These are phyloP conservation scores for Lentinula aciculospora DNA, from an alignment of 768 basidiomycete species.

Conservation along the genomic window DNA sequence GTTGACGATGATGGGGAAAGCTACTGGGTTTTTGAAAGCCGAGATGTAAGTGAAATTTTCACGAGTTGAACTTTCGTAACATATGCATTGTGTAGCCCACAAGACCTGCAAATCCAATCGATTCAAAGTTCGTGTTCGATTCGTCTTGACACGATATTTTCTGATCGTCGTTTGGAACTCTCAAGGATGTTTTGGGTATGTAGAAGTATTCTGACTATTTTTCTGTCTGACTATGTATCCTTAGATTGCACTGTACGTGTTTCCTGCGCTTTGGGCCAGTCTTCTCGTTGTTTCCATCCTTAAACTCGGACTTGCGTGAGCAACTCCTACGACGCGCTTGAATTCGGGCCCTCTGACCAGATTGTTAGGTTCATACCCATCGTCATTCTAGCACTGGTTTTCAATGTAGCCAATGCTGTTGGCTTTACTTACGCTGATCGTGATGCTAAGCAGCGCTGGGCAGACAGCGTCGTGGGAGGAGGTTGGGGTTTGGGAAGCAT, in stretches of 20 bases:
- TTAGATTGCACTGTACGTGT: slow-evolving; percentile 84
- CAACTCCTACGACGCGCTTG: slow-evolving; percentile 9
- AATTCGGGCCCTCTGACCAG: neutral
- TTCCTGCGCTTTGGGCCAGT: slow-evolving; percentile 83
- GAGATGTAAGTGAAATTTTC: slow-evolving; percentile 62
- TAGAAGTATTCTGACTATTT: slow-evolving; percentile 12
- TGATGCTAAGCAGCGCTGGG: slow-evolving; percentile 92
- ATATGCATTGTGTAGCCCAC: slow-evolving; percentile 53
- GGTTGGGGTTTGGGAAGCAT: slow-evolving; percentile 75
- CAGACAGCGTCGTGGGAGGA: slow-evolving; percentile 62
- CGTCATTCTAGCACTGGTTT: slow-evolving; percentile 88
- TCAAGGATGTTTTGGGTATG: slow-evolving; percentile 89
- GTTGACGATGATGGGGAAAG: slow-evolving; percentile 95
- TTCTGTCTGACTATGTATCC: neutral
- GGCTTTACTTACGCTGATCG: slow-evolving; percentile 43
- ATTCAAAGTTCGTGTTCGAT: slow-evolving; percentile 63
- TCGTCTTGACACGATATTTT: slow-evolving; percentile 3
- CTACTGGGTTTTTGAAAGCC: slow-evolving; percentile 97
- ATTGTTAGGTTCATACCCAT: slow-evolving; percentile 83
- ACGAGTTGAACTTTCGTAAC: neutral
- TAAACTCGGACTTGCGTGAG: slow-evolving; percentile 84
- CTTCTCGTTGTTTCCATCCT: slow-evolving; percentile 86
- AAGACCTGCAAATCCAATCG: slow-evolving; percentile 80
- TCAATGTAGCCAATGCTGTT: slow-evolving; percentile 47
- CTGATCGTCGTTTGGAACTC: neutral